Conservation (phyloP, 2,329 filamentous ascomycete species). For the Exophiala spinifera region DNA sequence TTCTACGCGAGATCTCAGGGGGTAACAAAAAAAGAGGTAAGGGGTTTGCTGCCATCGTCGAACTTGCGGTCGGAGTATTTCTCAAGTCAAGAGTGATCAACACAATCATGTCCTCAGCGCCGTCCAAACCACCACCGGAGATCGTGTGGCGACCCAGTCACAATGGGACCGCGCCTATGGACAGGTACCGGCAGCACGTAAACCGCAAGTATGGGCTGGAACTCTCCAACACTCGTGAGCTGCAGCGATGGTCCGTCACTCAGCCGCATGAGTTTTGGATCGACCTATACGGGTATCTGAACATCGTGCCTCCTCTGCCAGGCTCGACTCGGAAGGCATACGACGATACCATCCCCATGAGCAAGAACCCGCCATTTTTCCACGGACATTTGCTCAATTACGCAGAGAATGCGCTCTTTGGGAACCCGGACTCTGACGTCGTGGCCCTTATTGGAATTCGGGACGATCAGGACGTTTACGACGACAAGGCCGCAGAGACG, state of each 20-base stretch:
- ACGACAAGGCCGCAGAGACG: conserved; percentile 29
- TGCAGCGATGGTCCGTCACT: background rate
- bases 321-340: conserved; percentile 35
- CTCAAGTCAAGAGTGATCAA: too few species aligned
- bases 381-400: conserved; percentile 37
- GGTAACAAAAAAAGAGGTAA: too few species aligned
- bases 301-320: conserved; percentile 32
- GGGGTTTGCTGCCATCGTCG: too few species aligned
- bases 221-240: background rate
- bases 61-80: too few species aligned
- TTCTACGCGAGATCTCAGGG: too few species aligned
- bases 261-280: conserved; percentile 36
- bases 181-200: background rate
- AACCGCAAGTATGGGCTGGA: background rate
- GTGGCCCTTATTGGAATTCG: conserved; percentile 41
- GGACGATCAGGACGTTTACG: conserved; percentile 31
- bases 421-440: conserved; percentile 34
- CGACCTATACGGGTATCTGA: conserved; percentile 38
- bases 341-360: conserved; percentile 36
- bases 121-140: too few species aligned
- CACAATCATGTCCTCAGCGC: too few species aligned
- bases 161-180: too few species aligned
- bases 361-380: conserved; percentile 39
- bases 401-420: conserved; percentile 39
- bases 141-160: too few species aligned